Percentiles rank a stretch among this genome's conserved stretches.
These are phyloP conservation scores for Microcyclospora tardicrescens DNA, from an alignment of 2,329 filamentous ascomycete species.

Conservation along the genomic window DNA sequence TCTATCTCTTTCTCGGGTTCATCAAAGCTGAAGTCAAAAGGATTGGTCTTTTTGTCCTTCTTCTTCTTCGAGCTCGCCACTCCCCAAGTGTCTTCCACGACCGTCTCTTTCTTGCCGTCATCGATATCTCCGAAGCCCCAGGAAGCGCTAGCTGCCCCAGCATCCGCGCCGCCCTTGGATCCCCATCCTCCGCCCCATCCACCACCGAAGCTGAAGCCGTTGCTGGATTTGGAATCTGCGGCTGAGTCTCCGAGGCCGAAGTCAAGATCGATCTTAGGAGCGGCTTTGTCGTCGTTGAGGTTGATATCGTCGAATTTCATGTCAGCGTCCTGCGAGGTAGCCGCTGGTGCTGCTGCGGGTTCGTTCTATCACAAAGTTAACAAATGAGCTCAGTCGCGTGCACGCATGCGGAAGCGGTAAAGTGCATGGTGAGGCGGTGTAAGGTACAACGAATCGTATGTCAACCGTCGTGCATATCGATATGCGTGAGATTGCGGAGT, in stretches of 20 bases:
- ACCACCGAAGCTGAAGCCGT: constrained; percentile 21
- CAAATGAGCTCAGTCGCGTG: constrained; percentile 1
- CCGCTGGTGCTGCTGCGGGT: constrained; percentile 10
- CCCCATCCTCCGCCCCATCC: constrained; percentile 24
- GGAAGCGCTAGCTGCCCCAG: constrained; percentile 3
- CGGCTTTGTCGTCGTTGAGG: constrained; percentile 30
- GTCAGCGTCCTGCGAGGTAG: constrained; percentile 14
- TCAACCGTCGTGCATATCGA: constrained; percentile 10
- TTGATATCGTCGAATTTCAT: constrained; percentile 35
- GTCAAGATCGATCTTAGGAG: constrained; percentile 36
- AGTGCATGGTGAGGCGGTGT: constrained; percentile 9
- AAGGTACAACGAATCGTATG: constrained; percentile 3
- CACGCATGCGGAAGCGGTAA: neutral
- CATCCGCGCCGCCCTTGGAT: constrained; percentile 8
- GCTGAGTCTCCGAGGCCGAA: constrained; percentile 23
- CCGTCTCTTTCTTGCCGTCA: constrained; percentile 11
- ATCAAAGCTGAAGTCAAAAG: constrained; percentile 21
- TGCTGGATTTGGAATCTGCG: constrained; percentile 15
- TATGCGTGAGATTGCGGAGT: constrained; percentile 21
- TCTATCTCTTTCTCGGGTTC: constrained; percentile 9
- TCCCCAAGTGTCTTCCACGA: constrained; percentile 4
- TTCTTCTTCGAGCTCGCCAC: constrained; percentile 21
- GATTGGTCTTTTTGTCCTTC: constrained; percentile 23
- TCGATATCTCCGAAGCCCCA: constrained; percentile 23
- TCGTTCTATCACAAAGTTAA: constrained; percentile 10